Evolutionary conservation across 208 protist species (phyloP), one percentile per base, ranked within the genome.

Genomic region (Vickermania spadyakhi): DNA sequence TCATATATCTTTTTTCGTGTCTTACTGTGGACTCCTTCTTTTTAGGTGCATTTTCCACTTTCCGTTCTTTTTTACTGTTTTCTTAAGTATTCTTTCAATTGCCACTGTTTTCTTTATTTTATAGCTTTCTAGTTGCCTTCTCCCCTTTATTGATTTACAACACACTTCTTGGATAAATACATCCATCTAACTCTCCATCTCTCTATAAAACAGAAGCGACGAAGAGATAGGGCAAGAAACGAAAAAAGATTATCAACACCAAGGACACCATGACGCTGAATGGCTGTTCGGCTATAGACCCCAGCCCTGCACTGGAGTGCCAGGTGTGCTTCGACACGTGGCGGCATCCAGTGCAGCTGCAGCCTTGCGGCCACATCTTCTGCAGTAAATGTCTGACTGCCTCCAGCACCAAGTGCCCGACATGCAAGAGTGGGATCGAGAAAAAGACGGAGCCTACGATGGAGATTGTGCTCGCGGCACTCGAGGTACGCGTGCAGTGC

Each of bases 281-380:
- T 55, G 58, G 64, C 5, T 91, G 84, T 57, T 83, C 64, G 18
- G 80, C 78, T 7, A 51, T 84, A 21, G 63, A 76, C 31, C 58
- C 77, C 22, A 69, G 72, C 1, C 50, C 66, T 18, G 53, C 64
- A 45, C 65, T 91, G 21, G 74, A 78, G 55, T 91, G 84, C 62
- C 66, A 81, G 57, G 64, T 91, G 26, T 91, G 84, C 58, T 75
- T 79, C 27, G 84, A 91, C 59, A 72, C 84, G 2, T 87, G 74
- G 68, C 77, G 72, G 25, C 57, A 79, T 26, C 84, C 84, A 0
- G 70, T 79, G 3, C 77, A 91, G 62, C 57, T 90, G 50, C 68
- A 81, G 50, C 68, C 64, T 23, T 91, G 84, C 60, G 74, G 75
- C 0, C 84, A 91, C 59, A 86, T 88, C 55, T 91, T 91, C 50